Conservation (phyloP, 148 eudicot species). For the Rhododendron williamsianum region DNA sequence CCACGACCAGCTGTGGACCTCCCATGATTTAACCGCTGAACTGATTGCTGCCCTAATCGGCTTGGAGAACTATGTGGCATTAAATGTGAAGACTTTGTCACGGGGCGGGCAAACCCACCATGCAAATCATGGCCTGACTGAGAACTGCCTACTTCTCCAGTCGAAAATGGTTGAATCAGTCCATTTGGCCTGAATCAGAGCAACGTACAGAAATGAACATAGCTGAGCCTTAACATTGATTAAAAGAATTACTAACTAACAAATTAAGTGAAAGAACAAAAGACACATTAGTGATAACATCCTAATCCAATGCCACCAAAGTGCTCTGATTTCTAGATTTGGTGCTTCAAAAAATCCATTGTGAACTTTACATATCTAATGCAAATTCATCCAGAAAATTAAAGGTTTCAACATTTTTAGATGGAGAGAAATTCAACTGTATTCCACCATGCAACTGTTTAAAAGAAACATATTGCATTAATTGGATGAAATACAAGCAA, state of each 20-base stretch:
- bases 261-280: not conserved
- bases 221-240: not conserved
- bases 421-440: not conserved
- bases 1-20: constrained; percentile 42
- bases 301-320: not conserved
- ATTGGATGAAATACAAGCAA: not conserved
- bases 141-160: constrained; percentile 44
- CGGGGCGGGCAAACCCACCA: constrained; percentile 43
- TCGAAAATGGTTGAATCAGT: constrained; percentile 51
- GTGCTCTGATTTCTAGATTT: not conserved
- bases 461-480: not conserved
- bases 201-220: not conserved
- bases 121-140: constrained; percentile 43
- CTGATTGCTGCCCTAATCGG: constrained; percentile 67
- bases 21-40: constrained; percentile 55
- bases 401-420: not conserved
- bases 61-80: constrained; percentile 57
- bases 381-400: not conserved
- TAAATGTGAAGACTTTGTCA: constrained; percentile 42
- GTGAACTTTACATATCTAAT: not conserved
- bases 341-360: not conserved
- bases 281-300: not conserved
- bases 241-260: not conserved
- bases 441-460: not conserved
- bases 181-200: constrained; percentile 54